Evolutionary conservation across 176 grass and related monocot genomes (phyloP), one percentile per base, ranked within the genome.

Genomic region (Juncus inflexus): DNA sequence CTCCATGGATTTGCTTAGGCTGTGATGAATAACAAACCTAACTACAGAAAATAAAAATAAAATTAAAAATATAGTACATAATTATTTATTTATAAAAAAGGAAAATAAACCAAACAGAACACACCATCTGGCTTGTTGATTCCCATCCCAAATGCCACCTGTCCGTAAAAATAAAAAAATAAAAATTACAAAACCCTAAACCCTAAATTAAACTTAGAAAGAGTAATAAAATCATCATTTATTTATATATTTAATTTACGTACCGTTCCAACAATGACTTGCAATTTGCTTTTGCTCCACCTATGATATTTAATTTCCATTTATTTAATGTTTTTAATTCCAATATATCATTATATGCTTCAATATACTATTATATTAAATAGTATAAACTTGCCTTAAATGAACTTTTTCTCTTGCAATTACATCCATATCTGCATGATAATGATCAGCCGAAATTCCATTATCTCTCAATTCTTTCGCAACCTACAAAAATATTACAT

Each of bases 71-170:
- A 62, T 9, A 62, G 62, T 80, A 40, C 38, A 64, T 55, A 67
- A 50, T 58, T 62, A 63, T 47, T 11, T 3, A 78, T 43, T 60
- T 56, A 55, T 58, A 62, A 35, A 19, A 7, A 68, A 12, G 76
- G 0, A 12, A 59, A 3, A 74, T 13, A 59, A 12, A 3, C 76
- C 70, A 56, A 85, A 62, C 55, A 72, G 69, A 69, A 87, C 81
- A 16, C 52, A 96, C 91, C 87, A 57, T 96, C 91, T 76, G 87
- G 87, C 58, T 96, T 96, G 76, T 96, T 96, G 67, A 96, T 96
- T 66, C 91, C 91, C 91, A 90, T 96, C 68, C 87, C 91, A 67
- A 96, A 96, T 5, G 87, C 91, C 65, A 96, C 91, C 91, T 96
- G 69, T 35, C 77, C 61, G 64, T 8, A 79, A 65, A 66, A 7